Evolutionary conservation across 345 rosid genomes (phyloP).

Genomic region (Chamaenerion angustifolium): DNA sequence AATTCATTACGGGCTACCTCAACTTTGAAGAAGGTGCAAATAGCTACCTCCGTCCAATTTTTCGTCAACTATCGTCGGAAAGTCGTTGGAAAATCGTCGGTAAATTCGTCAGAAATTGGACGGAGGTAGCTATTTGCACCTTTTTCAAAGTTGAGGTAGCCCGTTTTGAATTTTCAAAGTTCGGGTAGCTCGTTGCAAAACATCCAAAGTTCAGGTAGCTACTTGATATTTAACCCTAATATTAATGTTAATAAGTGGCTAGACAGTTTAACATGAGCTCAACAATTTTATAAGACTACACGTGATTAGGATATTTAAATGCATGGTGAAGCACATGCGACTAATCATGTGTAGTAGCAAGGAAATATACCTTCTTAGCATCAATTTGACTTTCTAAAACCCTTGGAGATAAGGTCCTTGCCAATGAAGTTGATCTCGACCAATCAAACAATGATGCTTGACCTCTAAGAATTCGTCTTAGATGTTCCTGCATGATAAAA

Average conservation of each 20-base stretch:
- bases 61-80: too few relatives aligned
- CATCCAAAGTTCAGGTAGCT: too few relatives aligned
- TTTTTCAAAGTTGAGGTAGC: too few relatives aligned
- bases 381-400: constrained; percentile 95
- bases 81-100: too few relatives aligned
- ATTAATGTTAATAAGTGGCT: not conserved
- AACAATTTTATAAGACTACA: not conserved
- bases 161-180: too few relatives aligned
- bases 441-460: constrained; percentile 90
- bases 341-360: not conserved
- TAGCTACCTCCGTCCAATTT: too few relatives aligned
- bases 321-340: not conserved
- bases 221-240: too few relatives aligned
- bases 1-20: too few relatives aligned
- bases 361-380: constrained; percentile 75
- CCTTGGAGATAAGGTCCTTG: constrained; percentile 92
- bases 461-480: constrained; percentile 93
- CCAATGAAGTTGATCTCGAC: constrained; percentile 89
- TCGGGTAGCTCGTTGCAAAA: too few relatives aligned
- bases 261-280: not conserved
- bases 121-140: too few relatives aligned
- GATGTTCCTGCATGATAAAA: constrained; percentile 40
- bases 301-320: not conserved
- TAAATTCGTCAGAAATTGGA: too few relatives aligned
- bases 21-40: too few relatives aligned